These are phyloP conservation scores for Pichia norvegensis DNA, from an alignment of 1,139 yeast species.

Conservation along the genomic window DNA sequence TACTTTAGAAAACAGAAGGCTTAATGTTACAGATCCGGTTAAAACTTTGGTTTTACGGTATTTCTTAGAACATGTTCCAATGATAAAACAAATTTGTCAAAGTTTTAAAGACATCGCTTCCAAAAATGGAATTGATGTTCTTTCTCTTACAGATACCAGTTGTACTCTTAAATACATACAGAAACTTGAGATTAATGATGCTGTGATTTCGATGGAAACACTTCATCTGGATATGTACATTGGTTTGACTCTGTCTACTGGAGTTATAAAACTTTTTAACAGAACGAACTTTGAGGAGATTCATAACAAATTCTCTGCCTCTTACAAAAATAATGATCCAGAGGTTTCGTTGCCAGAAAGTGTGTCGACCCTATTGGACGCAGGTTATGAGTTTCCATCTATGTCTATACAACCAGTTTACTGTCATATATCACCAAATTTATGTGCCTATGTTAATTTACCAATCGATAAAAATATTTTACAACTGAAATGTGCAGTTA, in stretches of 20 bases:
- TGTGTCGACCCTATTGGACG: conserved; percentile 44
- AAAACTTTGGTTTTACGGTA: conserved; percentile 34
- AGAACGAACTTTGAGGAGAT: conserved; percentile 29
- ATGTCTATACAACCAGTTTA: conserved; percentile 31
- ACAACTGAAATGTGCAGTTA: conserved; percentile 25
- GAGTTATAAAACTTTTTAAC: conserved; percentile 37
- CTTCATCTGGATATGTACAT: conserved; percentile 27
- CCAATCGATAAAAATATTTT: conserved; percentile 23
- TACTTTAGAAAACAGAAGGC: conserved; percentile 7
- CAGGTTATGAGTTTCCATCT: conserved; percentile 47
- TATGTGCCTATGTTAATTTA: conserved; percentile 41
- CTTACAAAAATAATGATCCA: conserved; percentile 1
- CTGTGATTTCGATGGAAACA: conserved; percentile 20
- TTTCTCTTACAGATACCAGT: background rate
- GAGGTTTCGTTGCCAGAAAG: conserved; percentile 26
- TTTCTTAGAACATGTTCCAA: conserved; percentile 25
- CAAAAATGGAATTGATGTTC: conserved; percentile 16
- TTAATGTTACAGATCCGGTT: conserved; percentile 4
- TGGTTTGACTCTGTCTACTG: conserved; percentile 33
- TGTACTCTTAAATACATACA: conserved; percentile 18
- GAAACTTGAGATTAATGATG: conserved; percentile 21
- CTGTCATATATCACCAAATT: conserved; percentile 50
- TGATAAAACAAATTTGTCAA: conserved; percentile 18
- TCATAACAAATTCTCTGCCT: conserved; percentile 17
- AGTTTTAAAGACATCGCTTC: conserved; percentile 23